phyloP scores from a whole-genome alignment of 2,329 filamentous ascomycete genomes.

The Fusarium abutilonis region DNA sequence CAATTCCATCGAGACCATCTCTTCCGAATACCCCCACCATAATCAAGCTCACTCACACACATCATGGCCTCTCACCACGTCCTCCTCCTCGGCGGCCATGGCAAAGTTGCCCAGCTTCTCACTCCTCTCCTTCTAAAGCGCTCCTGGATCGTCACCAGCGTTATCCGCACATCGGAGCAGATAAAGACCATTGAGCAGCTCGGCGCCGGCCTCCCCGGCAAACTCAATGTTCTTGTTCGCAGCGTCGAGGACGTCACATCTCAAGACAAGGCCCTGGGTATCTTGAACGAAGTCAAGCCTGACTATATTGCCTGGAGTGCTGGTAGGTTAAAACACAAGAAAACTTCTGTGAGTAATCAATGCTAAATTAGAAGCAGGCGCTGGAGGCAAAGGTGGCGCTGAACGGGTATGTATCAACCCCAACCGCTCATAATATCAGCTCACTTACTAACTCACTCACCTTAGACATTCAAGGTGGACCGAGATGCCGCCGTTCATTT shows the following conservation, averaged over 20 bases:
- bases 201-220: constrained; percentile 66
- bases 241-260: constrained; percentile 77
- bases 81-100: constrained; percentile 82
- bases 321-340: constrained; percentile 54
- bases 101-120: constrained; percentile 78
- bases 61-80: constrained; percentile 61
- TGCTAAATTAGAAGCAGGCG: constrained; percentile 52
- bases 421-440: not conserved
- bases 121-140: constrained; percentile 79
- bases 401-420: constrained; percentile 52
- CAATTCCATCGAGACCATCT: not conserved
- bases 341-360: not conserved
- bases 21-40: not conserved
- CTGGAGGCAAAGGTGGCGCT: constrained; percentile 67
- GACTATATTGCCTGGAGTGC: constrained; percentile 77
- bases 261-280: constrained; percentile 67
- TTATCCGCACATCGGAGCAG: constrained; percentile 79
- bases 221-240: constrained; percentile 73
- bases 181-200: constrained; percentile 70
- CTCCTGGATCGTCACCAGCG: constrained; percentile 79
- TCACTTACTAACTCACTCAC: constrained; percentile 20
- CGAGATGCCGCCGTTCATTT: constrained; percentile 71
- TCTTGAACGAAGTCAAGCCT: constrained; percentile 69
- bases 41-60: not conserved
- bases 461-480: constrained; percentile 66